phyloP scores from a whole-genome alignment of 352 stramenopile genomes.

The Pilasporangium apinafurcum region DNA sequence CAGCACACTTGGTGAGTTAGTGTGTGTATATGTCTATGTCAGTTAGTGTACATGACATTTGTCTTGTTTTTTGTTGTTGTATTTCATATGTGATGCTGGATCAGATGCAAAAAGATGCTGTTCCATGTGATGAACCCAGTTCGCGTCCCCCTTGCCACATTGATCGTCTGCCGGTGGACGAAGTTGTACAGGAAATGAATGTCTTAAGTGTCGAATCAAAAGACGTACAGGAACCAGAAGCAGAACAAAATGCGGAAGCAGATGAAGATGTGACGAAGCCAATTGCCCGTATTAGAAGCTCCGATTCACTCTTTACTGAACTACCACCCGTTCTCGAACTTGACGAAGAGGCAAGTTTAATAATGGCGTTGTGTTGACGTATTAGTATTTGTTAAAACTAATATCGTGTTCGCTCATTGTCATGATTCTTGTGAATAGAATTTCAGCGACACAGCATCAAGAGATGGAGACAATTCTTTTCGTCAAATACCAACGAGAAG shows the following conservation, averaged over 20 bases:
- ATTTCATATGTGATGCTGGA: slow-evolving; percentile 9
- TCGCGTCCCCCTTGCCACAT: no score
- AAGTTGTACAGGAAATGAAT: no score
- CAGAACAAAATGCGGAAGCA: background rate
- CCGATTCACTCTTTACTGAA: no score
- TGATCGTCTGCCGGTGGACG: no score
- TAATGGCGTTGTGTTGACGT: background rate
- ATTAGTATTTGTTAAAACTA: background rate
- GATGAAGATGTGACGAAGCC: slow-evolving; percentile 9
- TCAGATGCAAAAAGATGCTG: no score
- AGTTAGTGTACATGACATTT: background rate
- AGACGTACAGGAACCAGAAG: slow-evolving; percentile 1
- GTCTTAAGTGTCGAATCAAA: no score
- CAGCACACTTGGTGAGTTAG: slow-evolving; percentile 43
- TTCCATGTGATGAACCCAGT: no score
- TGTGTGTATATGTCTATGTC: background rate
- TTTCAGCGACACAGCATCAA: background rate
- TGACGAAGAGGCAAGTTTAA: slow-evolving; percentile 32
- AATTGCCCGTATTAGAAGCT: no score
- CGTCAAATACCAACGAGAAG: background rate
- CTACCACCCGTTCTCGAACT: slow-evolving; percentile 37
- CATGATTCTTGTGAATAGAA: background rate
- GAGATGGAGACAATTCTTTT: background rate
- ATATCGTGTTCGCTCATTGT: background rate
- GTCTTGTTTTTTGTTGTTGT: slow-evolving; percentile 8